A percentile compares a stretch with the other conserved stretches of the same genome.
These are phyloP conservation scores for Candida fluviatilis DNA, from an alignment of 805 yeast genomes.

Conservation along the genomic window DNA sequence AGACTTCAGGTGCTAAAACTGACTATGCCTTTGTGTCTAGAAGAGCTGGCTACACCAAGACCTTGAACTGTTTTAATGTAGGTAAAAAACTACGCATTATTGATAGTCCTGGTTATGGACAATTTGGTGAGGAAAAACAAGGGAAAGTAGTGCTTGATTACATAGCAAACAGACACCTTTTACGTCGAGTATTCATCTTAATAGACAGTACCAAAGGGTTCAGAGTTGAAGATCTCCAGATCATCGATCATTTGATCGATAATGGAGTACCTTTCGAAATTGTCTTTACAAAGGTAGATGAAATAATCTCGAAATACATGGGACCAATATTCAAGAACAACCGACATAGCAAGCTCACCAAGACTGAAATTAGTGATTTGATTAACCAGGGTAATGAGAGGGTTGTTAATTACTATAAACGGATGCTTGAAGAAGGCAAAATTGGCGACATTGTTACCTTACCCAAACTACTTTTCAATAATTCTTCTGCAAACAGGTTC, in stretches of 20 bases:
- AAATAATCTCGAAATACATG: constrained; percentile 28
- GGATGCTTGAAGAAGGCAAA: constrained; percentile 27
- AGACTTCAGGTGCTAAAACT: constrained; percentile 13
- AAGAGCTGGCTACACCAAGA: constrained; percentile 54
- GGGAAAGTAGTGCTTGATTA: constrained; percentile 69
- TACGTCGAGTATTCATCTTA: constrained; percentile 58
- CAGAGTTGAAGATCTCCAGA: constrained; percentile 48
- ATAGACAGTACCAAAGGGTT: constrained; percentile 61
- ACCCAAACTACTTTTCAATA: constrained; percentile 50
- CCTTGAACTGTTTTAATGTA: constrained; percentile 69
- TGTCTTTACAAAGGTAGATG: constrained; percentile 75
- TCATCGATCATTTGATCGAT: constrained; percentile 47
- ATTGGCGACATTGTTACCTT: constrained; percentile 34
- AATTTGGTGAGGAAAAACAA: constrained; percentile 57
- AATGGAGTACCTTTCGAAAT: constrained; percentile 69
- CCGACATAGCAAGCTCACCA: constrained; percentile 4
- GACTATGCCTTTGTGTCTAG: constrained; percentile 49
- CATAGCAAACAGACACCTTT: constrained; percentile 47
- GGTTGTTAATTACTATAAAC: constrained; percentile 23
- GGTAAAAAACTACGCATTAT: constrained; percentile 62
- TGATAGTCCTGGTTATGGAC: constrained; percentile 92
- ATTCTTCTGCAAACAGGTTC: constrained; percentile 37
- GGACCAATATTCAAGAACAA: constrained; percentile 11
- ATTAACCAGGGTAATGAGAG: constrained; percentile 21
- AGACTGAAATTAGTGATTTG: constrained; percentile 5